phyloP scores from a whole-genome alignment of 495 filamentous ascomycete genomes.

The Terfezia claveryi region DNA sequence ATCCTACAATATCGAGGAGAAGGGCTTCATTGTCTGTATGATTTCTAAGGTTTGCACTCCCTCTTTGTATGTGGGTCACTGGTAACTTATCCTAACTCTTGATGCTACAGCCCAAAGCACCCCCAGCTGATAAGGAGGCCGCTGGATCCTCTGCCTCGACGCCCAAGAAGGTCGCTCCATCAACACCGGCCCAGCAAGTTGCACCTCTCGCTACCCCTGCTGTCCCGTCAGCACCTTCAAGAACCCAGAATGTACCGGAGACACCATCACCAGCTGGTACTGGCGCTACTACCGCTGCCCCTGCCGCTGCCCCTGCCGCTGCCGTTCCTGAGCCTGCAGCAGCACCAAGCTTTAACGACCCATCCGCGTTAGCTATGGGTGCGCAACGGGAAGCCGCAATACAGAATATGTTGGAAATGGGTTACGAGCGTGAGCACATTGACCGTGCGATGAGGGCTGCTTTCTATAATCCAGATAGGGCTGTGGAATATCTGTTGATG shows the following conservation, averaged over 20 bases:
- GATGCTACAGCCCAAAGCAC: slow-evolving; percentile 39
- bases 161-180: slow-evolving; percentile 30
- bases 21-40: slow-evolving; percentile 97
- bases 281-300: slow-evolving; percentile 25
- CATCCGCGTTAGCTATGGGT: slow-evolving; percentile 67
- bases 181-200: slow-evolving; percentile 34
- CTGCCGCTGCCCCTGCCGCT: slow-evolving; percentile 25
- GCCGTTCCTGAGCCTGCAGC: slow-evolving; percentile 12
- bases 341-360: slow-evolving; percentile 37
- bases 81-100: slow-evolving; percentile 1
- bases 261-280: slow-evolving; percentile 34
- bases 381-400: slow-evolving; percentile 63
- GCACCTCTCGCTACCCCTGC: slow-evolving; percentile 24
- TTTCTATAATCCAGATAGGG: slow-evolving; percentile 89
- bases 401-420: slow-evolving; percentile 92
- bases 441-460: slow-evolving; percentile 88
- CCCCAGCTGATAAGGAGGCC: slow-evolving; percentile 25
- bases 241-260: slow-evolving; percentile 30
- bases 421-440: slow-evolving; percentile 66
- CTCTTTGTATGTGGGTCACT: neutral
- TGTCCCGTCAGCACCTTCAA: slow-evolving; percentile 5
- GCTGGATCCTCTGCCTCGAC: slow-evolving; percentile 28
- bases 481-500: slow-evolving; percentile 81
- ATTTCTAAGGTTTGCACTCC: slow-evolving; percentile 54
- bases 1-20: slow-evolving; percentile 94